Conservation (phyloP, 2,329 filamentous ascomycete species). For the Coniochaeta ligniaria region DNA sequence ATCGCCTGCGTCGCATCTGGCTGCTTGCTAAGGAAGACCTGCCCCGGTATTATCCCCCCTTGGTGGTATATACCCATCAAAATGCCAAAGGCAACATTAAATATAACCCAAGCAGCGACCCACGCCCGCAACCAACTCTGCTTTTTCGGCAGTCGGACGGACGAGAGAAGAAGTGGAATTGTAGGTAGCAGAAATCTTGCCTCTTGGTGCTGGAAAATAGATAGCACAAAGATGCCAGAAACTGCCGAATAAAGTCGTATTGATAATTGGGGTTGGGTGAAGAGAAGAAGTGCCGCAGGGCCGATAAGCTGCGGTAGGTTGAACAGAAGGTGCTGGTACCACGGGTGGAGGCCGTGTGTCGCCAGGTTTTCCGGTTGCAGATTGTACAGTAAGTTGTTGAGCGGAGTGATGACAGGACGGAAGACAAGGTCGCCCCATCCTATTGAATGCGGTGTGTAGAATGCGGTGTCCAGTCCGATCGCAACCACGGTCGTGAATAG, state of each 20-base stretch:
- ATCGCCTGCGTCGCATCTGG: conserved; percentile 61
- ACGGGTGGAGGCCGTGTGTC: conserved; percentile 69
- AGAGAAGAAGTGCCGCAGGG: conserved; percentile 56
- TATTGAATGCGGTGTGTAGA: conserved; percentile 62
- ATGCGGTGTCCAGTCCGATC: conserved; percentile 76
- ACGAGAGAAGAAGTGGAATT: conserved; percentile 70
- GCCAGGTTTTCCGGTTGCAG: conserved; percentile 62
- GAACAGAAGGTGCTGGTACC: conserved; percentile 67
- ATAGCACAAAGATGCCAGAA: conserved; percentile 63
- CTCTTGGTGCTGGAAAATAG: conserved; percentile 72
- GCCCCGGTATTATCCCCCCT: conserved; percentile 68
- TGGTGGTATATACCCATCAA: conserved; percentile 81
- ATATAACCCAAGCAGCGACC: conserved; percentile 57
- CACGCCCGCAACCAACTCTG: conserved; percentile 43
- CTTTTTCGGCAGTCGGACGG: conserved; percentile 57
- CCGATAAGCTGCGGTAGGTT: conserved; percentile 69
- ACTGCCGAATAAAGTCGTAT: conserved; percentile 66
- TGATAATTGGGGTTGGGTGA: conserved; percentile 49
- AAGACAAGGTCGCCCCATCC: conserved; percentile 57
- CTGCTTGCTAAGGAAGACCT: conserved; percentile 66
- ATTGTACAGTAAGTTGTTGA: conserved; percentile 76
- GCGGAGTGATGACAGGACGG: conserved; percentile 64
- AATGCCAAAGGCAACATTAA: conserved; percentile 60
- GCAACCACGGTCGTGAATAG: conserved; percentile 64
- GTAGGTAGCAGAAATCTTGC: conserved; percentile 71